A percentile compares a stretch with the other conserved stretches of the same genome.
Conservation (phyloP, 2,329 filamentous ascomycete genomes). For the Diaporthe sp. region DNA sequence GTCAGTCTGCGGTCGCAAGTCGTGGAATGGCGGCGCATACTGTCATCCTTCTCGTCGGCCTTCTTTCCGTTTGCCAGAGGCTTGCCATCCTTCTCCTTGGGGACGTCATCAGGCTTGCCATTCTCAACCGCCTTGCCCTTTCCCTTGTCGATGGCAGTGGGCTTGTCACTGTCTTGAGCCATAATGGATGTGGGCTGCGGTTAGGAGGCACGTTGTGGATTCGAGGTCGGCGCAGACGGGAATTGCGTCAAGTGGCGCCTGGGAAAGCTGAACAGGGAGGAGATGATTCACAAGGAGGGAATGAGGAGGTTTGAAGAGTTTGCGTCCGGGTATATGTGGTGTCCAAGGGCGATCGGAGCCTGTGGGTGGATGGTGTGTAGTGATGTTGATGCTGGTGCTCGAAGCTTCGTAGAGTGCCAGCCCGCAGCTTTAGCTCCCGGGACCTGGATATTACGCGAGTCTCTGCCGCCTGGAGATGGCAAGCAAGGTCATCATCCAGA, state of each 20-base stretch:
- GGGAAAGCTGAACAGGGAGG: constrained; percentile 41
- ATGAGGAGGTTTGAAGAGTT: constrained; percentile 5
- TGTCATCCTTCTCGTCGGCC: constrained; percentile 74
- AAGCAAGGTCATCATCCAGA: constrained; percentile 37
- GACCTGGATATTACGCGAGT: constrained; percentile 50
- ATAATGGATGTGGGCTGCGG: constrained; percentile 61
- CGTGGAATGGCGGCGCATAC: constrained; percentile 52
- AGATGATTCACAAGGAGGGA: neutral
- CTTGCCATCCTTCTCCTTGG: constrained; percentile 80
- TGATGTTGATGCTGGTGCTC: constrained; percentile 42
- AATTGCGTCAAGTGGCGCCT: constrained; percentile 45
- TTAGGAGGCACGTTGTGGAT: constrained; percentile 16
- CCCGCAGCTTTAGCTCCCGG: constrained; percentile 42
- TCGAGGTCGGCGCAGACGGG: constrained; percentile 41
- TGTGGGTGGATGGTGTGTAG: constrained; percentile 28
- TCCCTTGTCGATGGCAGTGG: constrained; percentile 90
- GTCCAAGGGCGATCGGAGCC: constrained; percentile 23
- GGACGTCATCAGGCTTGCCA: constrained; percentile 66
- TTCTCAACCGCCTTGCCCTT: constrained; percentile 91
- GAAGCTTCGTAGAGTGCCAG: constrained; percentile 43
- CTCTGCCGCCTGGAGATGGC: constrained; percentile 52
- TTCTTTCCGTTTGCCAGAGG: constrained; percentile 80
- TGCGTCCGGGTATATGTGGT: constrained; percentile 28
- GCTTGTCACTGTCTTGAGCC: constrained; percentile 93
- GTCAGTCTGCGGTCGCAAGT: constrained; percentile 53